These are phyloP conservation scores for Septoria linicola DNA, from an alignment of 2,329 filamentous ascomycete genomes.

Conservation along the genomic window DNA sequence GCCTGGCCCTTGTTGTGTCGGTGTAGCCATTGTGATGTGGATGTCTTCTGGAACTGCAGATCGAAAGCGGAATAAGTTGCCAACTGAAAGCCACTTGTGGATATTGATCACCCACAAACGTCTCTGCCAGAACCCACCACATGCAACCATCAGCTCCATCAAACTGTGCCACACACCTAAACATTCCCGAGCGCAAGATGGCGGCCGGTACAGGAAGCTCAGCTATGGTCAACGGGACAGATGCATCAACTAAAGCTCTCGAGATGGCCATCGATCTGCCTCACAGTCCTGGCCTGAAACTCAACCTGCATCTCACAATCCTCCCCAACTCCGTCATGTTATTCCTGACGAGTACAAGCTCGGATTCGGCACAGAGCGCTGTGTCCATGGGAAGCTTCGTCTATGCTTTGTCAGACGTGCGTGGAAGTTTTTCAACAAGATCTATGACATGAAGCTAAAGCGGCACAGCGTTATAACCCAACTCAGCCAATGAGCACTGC, in stretches of 20 bases:
- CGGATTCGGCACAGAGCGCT: slow-evolving; percentile 46
- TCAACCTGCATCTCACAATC: slow-evolving; percentile 59
- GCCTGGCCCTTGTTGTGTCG: background rate
- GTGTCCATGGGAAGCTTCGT: slow-evolving; percentile 78
- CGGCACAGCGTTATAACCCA: slow-evolving; percentile 41
- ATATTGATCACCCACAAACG: no score
- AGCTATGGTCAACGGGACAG: slow-evolving; percentile 32
- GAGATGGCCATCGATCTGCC: slow-evolving; percentile 60
- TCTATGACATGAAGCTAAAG: background rate
- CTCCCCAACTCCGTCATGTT: slow-evolving; percentile 54
- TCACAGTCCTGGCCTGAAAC: slow-evolving; percentile 55
- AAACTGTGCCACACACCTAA: background rate
- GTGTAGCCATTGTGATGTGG: background rate
- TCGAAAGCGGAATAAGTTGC: no score
- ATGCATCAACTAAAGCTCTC: slow-evolving; percentile 43
- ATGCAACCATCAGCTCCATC: background rate
- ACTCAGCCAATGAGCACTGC: slow-evolving; percentile 71
- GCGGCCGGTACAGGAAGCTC: slow-evolving; percentile 18
- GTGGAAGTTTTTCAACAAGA: slow-evolving; percentile 21
- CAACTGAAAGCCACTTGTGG: no score
- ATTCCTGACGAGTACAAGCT: slow-evolving; percentile 57
- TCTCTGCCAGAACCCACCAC: background rate
- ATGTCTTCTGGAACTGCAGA: no score
- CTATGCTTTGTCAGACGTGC: slow-evolving; percentile 87
- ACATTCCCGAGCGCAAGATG: slow-evolving; percentile 23